Base-by-base conservation (phyloP, 148 eudicot species). In the Diospyros kaki region DNA sequence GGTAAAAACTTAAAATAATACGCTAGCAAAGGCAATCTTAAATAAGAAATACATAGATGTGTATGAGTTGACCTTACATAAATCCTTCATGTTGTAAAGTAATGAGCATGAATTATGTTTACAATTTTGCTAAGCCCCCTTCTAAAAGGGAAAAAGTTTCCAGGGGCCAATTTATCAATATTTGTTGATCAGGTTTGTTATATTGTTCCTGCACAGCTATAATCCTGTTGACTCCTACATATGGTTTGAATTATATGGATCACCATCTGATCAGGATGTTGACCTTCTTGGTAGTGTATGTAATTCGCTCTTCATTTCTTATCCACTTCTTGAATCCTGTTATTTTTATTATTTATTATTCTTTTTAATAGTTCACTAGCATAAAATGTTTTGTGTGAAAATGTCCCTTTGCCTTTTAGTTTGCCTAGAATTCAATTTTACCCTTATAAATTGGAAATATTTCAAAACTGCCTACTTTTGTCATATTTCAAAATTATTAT, bases 271-370 rank as follows among this genome's bases (percentile, higher is more conserved):
- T 81, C 84, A 87, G 45, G 94, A 92, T 88, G 97, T 94, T 83
- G 94, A 90, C 78, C 88, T 94, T 74, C 83, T 94, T 83, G 98
- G 98, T 70, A 89, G 96, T 85, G 98, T 94, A 86, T 77, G 97
- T 83, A 73, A 58, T 78, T 72, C 76, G 55, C 64, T 56, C 73
- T 43, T 70, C 64, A 46, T 62, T 28, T 77, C 52, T 52, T 76
- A 70, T 68, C 39, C 54, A 61, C 51, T 55, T 42, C 3, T 8
- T 58, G 15, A 46, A 14, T 28, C 50, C 45, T 18, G 5, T 77
- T 62, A 4, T 61, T 48, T 44, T 53, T 67, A 39, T 40, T 83
- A 43, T 28, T 71, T 56, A 7, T 58, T 77, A 44, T 51, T 54
- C 5, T 63, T 51, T 52, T 38, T 41, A 46, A 45, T 12, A 28